phyloP scores from a whole-genome alignment of 2,329 filamentous ascomycete species.

The Alternaria conjuncta region DNA sequence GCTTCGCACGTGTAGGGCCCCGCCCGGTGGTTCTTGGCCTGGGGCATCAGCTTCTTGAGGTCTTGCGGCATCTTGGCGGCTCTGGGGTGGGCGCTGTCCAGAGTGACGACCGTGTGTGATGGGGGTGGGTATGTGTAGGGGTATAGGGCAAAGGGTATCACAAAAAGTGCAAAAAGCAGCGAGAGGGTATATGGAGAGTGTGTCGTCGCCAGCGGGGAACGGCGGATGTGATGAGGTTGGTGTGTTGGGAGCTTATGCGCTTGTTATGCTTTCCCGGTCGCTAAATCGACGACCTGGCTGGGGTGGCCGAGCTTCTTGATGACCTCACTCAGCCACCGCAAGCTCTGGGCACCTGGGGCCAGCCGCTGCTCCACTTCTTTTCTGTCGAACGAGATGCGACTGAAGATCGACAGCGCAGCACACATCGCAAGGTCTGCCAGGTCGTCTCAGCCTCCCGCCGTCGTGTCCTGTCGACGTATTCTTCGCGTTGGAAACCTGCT shows the following conservation, averaged over 20 bases:
- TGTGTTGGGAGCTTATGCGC: constrained; percentile 13
- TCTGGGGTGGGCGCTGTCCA: constrained; percentile 10
- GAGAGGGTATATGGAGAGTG: constrained; percentile 13
- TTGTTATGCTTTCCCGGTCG: constrained; percentile 14
- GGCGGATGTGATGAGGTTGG: constrained; percentile 16
- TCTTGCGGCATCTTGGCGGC: constrained; percentile 46
- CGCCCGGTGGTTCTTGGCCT: constrained; percentile 62
- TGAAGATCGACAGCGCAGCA: constrained; percentile 14
- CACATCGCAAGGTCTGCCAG: neutral
- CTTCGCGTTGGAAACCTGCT: neutral
- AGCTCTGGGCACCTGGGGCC: constrained; percentile 4
- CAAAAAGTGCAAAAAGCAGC: constrained; percentile 20
- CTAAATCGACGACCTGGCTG: constrained; percentile 14
- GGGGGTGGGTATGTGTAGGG: constrained; percentile 11
- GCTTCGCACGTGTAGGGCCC: constrained; percentile 78
- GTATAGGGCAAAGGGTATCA: constrained; percentile 25
- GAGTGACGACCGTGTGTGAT: constrained; percentile 12
- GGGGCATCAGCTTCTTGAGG: constrained; percentile 56
- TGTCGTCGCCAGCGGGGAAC: constrained; percentile 33
- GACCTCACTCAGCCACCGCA: constrained; percentile 24
- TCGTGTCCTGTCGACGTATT: neutral
- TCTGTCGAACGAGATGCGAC: neutral
- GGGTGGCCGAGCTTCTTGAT: constrained; percentile 22
- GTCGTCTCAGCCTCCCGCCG: neutral
- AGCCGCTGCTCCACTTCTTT: constrained; percentile 10